Base-by-base conservation (phyloP, 2,329 filamentous ascomycete genomes). In the Orbilia oligospora region DNA sequence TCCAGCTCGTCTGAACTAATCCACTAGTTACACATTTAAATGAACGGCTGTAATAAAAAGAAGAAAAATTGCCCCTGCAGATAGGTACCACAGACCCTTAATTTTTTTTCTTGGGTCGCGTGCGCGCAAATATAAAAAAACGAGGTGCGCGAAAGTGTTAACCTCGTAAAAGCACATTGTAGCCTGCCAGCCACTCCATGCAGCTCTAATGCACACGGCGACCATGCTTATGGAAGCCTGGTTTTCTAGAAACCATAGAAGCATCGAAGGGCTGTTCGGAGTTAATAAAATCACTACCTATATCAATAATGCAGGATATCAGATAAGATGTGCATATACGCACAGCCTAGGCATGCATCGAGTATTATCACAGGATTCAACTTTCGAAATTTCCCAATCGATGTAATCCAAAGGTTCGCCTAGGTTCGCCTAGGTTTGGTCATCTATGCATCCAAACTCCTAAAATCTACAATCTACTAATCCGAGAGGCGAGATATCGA, bases 211-310 rank as follows among this genome's bases (percentile, higher is more conserved):
- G 48, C 48, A 10, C 33, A 61, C 56, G 18, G 56, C 56, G 36
- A 61, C 53, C 24, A 5, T 30, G 1, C 27, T 41, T 41, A 44
- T 44, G 56, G 56, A 27, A 61, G 56, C 56, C 56, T 61, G 33
- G 27, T 61, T 61, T 61, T 61, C 56, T 44, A 44, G 56, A 61
- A 61, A 22, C 33, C 33, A 58, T 36, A 22, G n/a, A 58, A 58
- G 27, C 51, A 27, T 55, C 24, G 9, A 38, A 30, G 18, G n/a
- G 18, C 14, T 30, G 4, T 38, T 58, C 56, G 56, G 56, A 61
- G 33, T 61, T 61, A 61, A 61, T 33, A 55, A 55, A 38, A 20
- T 5, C 16, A 38, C 12, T 55, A 22, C n/a, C 10, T 36, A 55
- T 55, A 58, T 38, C 24, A 55, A 33, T 8, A 33, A 55, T 30